Conservation (phyloP, 2,329 filamentous ascomycete genomes). For the Triangularia verruculosa region DNA sequence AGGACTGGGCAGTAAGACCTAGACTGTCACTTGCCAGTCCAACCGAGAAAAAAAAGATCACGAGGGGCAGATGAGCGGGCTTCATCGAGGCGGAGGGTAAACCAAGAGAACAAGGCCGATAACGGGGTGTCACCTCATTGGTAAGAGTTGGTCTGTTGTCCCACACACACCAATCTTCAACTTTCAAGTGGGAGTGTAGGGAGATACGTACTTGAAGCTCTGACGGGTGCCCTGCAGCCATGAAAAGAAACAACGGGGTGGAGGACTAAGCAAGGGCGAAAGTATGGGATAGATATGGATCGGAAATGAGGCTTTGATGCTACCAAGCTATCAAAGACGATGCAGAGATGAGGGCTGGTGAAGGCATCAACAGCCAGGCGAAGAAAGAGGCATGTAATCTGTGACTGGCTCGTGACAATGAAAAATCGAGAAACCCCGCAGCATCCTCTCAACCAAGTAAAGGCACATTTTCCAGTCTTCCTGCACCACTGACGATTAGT, state of each 20-base stretch:
- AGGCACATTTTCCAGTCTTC: not conserved
- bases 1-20: not conserved
- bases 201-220: not conserved
- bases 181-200: not conserved
- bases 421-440: not conserved
- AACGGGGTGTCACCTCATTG: conserved; percentile 11
- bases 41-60: not conserved
- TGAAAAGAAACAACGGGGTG: not conserved
- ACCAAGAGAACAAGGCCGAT: not conserved
- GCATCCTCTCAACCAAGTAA: not conserved
- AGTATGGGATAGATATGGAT: not conserved
- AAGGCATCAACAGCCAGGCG: not conserved
- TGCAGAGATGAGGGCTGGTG: too few relatives aligned
- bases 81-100: not conserved
- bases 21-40: not conserved
- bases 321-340: not conserved
- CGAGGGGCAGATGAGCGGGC: not conserved
- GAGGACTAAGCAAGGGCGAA: not conserved
- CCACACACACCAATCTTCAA: not conserved
- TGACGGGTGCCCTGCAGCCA: not conserved
- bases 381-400: not conserved
- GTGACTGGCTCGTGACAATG: not conserved
- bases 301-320: too few relatives aligned
- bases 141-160: not conserved
- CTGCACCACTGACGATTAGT: not conserved